These are phyloP conservation scores for Dionaea muscipula DNA, from an alignment of 179 eudicot species.

Conservation along the genomic window DNA sequence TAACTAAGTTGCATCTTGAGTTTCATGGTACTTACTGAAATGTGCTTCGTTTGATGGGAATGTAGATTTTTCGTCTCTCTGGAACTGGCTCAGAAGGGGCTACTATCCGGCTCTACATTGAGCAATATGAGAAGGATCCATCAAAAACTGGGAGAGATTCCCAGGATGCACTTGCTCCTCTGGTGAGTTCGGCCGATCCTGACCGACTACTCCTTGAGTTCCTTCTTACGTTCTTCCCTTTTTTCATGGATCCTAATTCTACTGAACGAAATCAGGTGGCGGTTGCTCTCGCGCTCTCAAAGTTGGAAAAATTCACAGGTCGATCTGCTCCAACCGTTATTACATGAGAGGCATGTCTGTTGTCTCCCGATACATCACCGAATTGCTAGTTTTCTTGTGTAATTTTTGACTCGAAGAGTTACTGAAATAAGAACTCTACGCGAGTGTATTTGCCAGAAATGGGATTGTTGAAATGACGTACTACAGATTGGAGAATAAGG, in stretches of 20 bases:
- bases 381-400: too few species aligned
- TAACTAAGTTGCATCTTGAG: too few species aligned
- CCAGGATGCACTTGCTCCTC: constrained; percentile 82
- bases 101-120: constrained; percentile 85
- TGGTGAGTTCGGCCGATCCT: constrained; percentile 34
- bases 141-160: constrained; percentile 78
- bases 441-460: too few species aligned
- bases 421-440: too few species aligned
- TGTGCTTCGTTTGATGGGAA: not conserved
- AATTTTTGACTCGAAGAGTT: too few species aligned
- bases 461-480: too few species aligned
- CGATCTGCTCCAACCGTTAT: constrained; percentile 85
- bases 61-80: constrained; percentile 83
- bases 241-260: not conserved
- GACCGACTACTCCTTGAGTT: not conserved
- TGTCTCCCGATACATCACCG: too few species aligned
- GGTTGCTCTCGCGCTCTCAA: constrained; percentile 78
- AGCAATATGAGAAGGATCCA: constrained; percentile 79
- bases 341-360: constrained; percentile 34
- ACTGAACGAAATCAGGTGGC: constrained; percentile 42
- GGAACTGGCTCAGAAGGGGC: constrained; percentile 99
- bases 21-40: not conserved
- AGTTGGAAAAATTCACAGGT: constrained; percentile 87
- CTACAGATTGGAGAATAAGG: too few species aligned
- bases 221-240: not conserved